These are phyloP conservation scores for Cucumis melo DNA, from an alignment of 306 rosid species.

Conservation along the genomic window DNA sequence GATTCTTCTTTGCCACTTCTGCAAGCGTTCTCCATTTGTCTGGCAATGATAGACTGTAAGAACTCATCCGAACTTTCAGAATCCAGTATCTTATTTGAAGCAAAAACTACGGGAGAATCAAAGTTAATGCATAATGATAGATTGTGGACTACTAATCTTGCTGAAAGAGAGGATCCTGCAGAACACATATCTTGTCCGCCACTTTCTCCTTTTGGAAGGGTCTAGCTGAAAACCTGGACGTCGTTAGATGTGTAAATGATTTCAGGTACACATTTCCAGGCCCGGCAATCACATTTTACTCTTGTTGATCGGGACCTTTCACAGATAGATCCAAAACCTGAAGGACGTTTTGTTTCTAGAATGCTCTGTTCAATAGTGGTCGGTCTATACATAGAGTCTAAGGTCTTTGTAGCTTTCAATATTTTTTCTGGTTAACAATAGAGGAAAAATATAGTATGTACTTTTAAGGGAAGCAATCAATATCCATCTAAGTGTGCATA, in stretches of 20 bases:
- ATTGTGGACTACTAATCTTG: conserved; percentile 13
- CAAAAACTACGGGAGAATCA: conserved; percentile 20
- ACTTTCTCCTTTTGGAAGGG: conserved; percentile 40
- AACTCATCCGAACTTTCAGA: conserved; percentile 34
- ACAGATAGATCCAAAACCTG: conserved; percentile 2
- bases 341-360: not conserved
- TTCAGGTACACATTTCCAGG: conserved; percentile 6
- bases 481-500: conserved; percentile 36
- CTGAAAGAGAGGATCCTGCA: conserved; percentile 22
- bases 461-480: conserved; percentile 9
- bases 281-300: not conserved
- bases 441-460: conserved; percentile 22
- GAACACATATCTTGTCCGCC: conserved; percentile 34
- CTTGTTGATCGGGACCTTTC: not conserved
- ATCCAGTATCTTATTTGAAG: conserved; percentile 31
- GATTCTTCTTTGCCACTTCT: conserved; percentile 51
- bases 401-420: conserved; percentile 1
- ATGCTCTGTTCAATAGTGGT: not conserved
- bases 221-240: conserved; percentile 12
- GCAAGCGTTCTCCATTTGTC: conserved; percentile 88
- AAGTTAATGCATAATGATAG: conserved; percentile 23
- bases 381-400: not conserved
- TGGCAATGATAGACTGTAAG: conserved; percentile 62
- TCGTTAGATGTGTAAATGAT: not conserved
- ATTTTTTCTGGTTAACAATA: not conserved